Evolutionary conservation across 805 yeast genomes (phyloP).

Genomic region (Debaryomyces castellii): DNA sequence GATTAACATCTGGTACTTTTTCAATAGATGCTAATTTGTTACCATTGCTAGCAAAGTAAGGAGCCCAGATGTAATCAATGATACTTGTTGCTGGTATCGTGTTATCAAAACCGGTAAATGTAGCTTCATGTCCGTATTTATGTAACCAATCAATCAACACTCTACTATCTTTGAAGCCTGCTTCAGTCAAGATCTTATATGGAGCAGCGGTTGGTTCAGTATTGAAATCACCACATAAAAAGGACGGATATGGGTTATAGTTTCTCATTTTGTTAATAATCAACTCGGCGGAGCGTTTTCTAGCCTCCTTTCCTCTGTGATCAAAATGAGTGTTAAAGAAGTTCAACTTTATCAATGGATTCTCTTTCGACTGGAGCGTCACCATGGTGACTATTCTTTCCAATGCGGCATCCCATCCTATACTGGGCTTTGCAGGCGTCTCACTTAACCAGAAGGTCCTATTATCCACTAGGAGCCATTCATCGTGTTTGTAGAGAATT

Average conservation of each 20-base stretch:
- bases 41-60: conserved; percentile 18
- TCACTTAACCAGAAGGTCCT: conserved; percentile 42
- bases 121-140: conserved; percentile 42
- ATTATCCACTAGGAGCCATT: conserved; percentile 31
- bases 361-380: conserved; percentile 21
- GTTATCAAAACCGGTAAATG: conserved; percentile 51
- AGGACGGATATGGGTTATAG: conserved; percentile 32
- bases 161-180: conserved; percentile 41
- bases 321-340: conserved; percentile 45
- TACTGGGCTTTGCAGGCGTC: conserved; percentile 36
- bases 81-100: conserved; percentile 23
- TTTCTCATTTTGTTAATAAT: conserved; percentile 34
- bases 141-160: conserved; percentile 20
- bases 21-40: conserved; percentile 1
- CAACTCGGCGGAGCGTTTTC: conserved; percentile 32
- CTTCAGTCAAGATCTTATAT: conserved; percentile 32
- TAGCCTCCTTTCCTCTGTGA: conserved; percentile 37
- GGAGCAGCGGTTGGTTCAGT: conserved; percentile 43
- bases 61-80: conserved; percentile 49
- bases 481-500: conserved; percentile 27
- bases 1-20: neutral
- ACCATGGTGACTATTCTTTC: conserved; percentile 42
- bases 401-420: conserved; percentile 45
- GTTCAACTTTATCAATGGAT: conserved; percentile 27
- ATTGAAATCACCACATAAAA: conserved; percentile 44